Evolutionary conservation across 208 protist genomes (phyloP).

Genomic region (Balamuthia mandrillaris): DNA sequence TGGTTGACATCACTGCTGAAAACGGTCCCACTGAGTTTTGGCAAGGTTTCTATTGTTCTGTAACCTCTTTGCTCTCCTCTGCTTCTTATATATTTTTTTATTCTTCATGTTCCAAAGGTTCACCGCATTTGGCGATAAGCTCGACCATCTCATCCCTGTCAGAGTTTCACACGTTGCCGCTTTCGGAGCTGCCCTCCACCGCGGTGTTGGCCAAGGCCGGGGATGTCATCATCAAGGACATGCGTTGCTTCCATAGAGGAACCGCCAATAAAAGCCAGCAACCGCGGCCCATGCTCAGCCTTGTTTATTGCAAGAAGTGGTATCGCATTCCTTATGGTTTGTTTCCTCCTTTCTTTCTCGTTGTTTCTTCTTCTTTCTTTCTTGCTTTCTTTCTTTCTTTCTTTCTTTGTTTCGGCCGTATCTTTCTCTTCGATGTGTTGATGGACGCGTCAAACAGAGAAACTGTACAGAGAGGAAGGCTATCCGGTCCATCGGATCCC

Average conservation of each 20-base stretch:
- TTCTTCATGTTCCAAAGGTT: no score
- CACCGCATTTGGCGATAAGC: background rate
- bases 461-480: background rate
- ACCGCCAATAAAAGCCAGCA: background rate
- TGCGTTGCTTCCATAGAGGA: slow-evolving; percentile 7
- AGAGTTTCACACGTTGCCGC: background rate
- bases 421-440: background rate
- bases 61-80: no score
- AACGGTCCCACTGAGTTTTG: slow-evolving; percentile 9
- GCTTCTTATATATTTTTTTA: no score
- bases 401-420: background rate
- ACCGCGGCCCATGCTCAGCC: background rate
- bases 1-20: background rate
- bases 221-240: background rate
- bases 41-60: no score
- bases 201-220: background rate
- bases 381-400: background rate
- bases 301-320: background rate
- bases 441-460: background rate
- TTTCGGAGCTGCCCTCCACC: background rate
- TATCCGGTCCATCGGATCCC: no score
- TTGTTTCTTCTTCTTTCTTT: no score
- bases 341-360: no score
- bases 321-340: background rate
- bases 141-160: background rate